Percentiles rank a stretch among this genome's conserved stretches.
Conservation (phyloP, 768 basidiomycete genomes). For the Tremella fuciformis region DNA sequence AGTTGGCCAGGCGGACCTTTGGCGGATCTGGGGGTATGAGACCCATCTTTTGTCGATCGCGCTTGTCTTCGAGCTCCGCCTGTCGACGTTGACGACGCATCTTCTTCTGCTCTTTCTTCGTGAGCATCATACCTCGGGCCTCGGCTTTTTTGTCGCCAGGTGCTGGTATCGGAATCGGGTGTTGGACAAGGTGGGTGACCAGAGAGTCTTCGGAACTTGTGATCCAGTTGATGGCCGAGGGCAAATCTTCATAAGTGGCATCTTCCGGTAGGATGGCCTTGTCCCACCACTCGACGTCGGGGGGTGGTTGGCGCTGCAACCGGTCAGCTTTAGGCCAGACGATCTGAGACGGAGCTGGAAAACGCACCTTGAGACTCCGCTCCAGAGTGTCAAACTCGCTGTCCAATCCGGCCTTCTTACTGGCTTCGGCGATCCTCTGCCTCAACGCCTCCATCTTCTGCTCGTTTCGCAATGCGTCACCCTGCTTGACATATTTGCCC, state of each 20-base stretch:
- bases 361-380: constrained; percentile 75
- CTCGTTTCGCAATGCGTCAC: constrained; percentile 58
- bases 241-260: constrained; percentile 73
- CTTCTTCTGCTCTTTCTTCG: constrained; percentile 97
- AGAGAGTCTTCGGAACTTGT: constrained; percentile 61
- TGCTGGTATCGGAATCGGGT: constrained; percentile 92
- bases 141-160: constrained; percentile 73
- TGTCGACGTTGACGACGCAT: constrained; percentile 84
- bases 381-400: constrained; percentile 88
- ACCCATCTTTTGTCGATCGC: constrained; percentile 93
- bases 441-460: constrained; percentile 84
- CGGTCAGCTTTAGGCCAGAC: background rate
- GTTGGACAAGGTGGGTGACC: constrained; percentile 87
- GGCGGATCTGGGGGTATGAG: constrained; percentile 90
- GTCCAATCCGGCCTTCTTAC: constrained; percentile 89
- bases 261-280: constrained; percentile 69
- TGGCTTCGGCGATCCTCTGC: constrained; percentile 86
- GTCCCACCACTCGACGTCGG: constrained; percentile 97
- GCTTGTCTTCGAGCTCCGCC: constrained; percentile 86
- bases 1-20: constrained; percentile 90
- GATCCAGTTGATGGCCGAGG: constrained; percentile 61
- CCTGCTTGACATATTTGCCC: constrained; percentile 67
- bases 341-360: background rate
- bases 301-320: constrained; percentile 73
- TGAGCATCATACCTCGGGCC: constrained; percentile 85